phyloP scores from a whole-genome alignment of 148 eudicot species.

The Silene conica region DNA sequence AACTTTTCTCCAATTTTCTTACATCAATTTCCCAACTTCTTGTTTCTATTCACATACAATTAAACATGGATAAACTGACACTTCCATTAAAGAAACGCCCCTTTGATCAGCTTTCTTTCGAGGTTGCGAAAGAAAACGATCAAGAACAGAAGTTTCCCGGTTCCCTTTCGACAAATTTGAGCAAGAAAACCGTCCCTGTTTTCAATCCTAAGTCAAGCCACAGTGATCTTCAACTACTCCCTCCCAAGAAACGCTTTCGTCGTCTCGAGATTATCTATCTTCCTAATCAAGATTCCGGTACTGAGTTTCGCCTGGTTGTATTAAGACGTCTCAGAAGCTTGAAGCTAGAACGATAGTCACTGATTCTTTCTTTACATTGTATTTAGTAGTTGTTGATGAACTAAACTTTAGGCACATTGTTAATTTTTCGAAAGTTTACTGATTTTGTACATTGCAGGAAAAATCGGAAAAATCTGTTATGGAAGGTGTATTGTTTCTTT shows the following conservation, averaged over 20 bases:
- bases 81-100: slow-evolving; percentile 9
- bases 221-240: neutral
- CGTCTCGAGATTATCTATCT: slow-evolving; percentile 1
- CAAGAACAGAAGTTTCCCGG: neutral
- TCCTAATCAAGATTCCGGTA: neutral
- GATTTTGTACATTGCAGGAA: neutral
- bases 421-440: neutral
- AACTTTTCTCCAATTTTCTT: neutral
- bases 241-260: slow-evolving; percentile 8
- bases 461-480: neutral
- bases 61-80: neutral
- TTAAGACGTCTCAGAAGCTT: neutral
- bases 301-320: neutral
- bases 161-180: neutral
- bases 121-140: neutral
- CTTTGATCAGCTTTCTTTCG: neutral
- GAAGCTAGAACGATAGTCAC: neutral
- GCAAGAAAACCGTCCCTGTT: neutral
- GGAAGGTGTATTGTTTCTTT: neutral
- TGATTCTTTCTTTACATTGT: neutral
- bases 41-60: neutral
- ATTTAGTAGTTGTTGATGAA: neutral
- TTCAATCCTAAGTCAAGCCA: slow-evolving; percentile 8
- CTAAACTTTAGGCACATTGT: neutral
- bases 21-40: neutral